Percentiles rank a stretch among this genome's conserved stretches.
Conservation (phyloP, 2,329 filamentous ascomycete genomes). For the Monosporascus sp. region DNA sequence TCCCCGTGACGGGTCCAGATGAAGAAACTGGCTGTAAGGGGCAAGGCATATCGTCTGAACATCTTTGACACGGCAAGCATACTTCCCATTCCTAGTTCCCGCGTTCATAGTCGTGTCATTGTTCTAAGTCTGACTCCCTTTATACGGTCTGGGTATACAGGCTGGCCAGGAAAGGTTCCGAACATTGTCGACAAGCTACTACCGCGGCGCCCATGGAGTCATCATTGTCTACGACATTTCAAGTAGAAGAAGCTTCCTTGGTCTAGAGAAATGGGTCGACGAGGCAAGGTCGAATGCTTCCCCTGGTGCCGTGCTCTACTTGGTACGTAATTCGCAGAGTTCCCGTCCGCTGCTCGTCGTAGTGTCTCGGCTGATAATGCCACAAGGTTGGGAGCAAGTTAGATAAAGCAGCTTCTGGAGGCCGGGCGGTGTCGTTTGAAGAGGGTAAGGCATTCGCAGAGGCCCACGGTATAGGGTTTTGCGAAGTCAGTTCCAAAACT, state of each 20-base stretch:
- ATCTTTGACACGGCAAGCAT: conserved; percentile 45
- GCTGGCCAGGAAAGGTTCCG: conserved; percentile 45
- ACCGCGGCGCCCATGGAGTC: conserved; percentile 45
- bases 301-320: conserved; percentile 42
- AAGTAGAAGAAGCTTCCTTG: conserved; percentile 43
- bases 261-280: conserved; percentile 51
- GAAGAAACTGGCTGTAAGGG: conserved; percentile 48
- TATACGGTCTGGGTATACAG: conserved; percentile 13
- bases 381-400: conserved; percentile 45
- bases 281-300: conserved; percentile 47
- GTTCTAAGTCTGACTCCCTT: too few species aligned
- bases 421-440: conserved; percentile 39
- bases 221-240: conserved; percentile 47
- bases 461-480: conserved; percentile 42
- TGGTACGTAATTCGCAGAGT: conserved; percentile 28
- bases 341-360: neutral
- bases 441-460: conserved; percentile 44
- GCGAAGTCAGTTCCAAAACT: conserved; percentile 51
- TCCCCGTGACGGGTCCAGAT: conserved; percentile 27
- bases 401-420: conserved; percentile 37
- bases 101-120: too few species aligned
- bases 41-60: conserved; percentile 46
- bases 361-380: conserved; percentile 3
- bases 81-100: neutral
- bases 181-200: conserved; percentile 46